phyloP scores from a whole-genome alignment of 2,329 filamentous ascomycete genomes.

The Dactylellina haptotyla region DNA sequence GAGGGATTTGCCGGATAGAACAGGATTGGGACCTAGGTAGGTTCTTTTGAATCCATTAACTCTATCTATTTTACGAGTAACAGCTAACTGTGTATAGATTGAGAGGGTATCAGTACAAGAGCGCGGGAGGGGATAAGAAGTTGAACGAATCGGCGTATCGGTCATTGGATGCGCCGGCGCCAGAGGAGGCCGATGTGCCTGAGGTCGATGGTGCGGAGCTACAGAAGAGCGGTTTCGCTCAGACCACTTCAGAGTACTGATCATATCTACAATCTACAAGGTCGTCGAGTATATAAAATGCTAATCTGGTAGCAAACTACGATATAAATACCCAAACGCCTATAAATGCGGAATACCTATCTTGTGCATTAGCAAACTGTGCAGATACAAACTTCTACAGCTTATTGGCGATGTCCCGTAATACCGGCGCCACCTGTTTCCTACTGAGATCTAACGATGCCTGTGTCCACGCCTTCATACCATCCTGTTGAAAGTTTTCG shows the following conservation, averaged over 20 bases:
- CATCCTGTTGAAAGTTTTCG: slow-evolving; percentile 62
- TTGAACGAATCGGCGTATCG: slow-evolving; percentile 76
- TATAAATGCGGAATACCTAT: background rate
- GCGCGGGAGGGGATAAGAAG: slow-evolving; percentile 72
- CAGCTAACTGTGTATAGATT: slow-evolving; percentile 62
- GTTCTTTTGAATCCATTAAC: slow-evolving; percentile 25
- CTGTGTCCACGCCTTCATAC: slow-evolving; percentile 75
- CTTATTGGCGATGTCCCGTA: slow-evolving; percentile 65
- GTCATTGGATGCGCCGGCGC: slow-evolving; percentile 65
- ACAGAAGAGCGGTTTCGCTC: slow-evolving; percentile 69
- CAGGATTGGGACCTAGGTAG: slow-evolving; percentile 78
- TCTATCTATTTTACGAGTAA: background rate
- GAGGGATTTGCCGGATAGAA: slow-evolving; percentile 75
- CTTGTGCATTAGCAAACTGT: no score
- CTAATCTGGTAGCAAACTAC: background rate
- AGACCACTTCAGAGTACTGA: slow-evolving; percentile 59
- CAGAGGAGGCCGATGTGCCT: slow-evolving; percentile 47
- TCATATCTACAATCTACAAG: background rate
- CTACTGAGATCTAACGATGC: slow-evolving; percentile 70
- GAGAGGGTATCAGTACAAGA: slow-evolving; percentile 83
- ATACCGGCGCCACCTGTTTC: slow-evolving; percentile 75
- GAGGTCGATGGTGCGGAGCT: slow-evolving; percentile 66
- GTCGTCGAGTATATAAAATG: background rate
- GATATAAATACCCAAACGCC: background rate
- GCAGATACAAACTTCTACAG: slow-evolving; percentile 62